phyloP scores from a whole-genome alignment of 2,329 filamentous ascomycete species.

The Colletotrichum cuscutae region DNA sequence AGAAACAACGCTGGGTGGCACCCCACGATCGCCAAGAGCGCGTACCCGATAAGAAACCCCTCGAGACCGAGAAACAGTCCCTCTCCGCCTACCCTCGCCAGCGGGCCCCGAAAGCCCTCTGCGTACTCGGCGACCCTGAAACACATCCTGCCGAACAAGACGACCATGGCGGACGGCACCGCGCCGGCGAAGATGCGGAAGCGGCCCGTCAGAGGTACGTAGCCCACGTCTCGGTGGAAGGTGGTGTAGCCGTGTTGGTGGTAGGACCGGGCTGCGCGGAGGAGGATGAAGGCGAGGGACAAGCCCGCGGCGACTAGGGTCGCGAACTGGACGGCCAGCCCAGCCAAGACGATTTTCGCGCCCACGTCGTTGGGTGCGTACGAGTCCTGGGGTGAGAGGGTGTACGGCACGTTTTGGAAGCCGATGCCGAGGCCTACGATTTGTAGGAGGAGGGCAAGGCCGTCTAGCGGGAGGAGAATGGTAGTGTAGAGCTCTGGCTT shows the following conservation, averaged over 20 bases:
- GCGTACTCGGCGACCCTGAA: slow-evolving; percentile 42
- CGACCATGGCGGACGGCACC: slow-evolving; percentile 38
- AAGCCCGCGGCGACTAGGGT: slow-evolving; percentile 38
- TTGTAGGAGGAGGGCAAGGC: slow-evolving; percentile 41
- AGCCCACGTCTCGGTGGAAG: slow-evolving; percentile 41
- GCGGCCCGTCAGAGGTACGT: slow-evolving; percentile 38
- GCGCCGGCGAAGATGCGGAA: slow-evolving; percentile 42
- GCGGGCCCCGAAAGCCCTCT: slow-evolving; percentile 39
- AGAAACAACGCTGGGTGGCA: slow-evolving; percentile 42
- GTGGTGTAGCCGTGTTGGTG: slow-evolving; percentile 42
- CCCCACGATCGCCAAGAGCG: slow-evolving; percentile 40
- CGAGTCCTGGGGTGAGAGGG: not conserved
- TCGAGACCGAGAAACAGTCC: slow-evolving; percentile 43
- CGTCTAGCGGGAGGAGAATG: slow-evolving; percentile 42
- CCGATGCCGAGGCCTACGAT: slow-evolving; percentile 41
- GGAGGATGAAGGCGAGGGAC: slow-evolving; percentile 39
- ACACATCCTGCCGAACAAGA: slow-evolving; percentile 40
- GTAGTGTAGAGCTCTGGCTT: slow-evolving; percentile 37
- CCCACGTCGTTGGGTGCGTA: slow-evolving; percentile 36
- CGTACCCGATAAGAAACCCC: slow-evolving; percentile 42
- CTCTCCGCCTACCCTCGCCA: slow-evolving; percentile 38
- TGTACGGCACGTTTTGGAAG: slow-evolving; percentile 37
- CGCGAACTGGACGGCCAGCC: slow-evolving; percentile 40
- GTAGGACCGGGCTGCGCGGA: slow-evolving; percentile 38
- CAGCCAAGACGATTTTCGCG: slow-evolving; percentile 39